phyloP scores from a whole-genome alignment of 2,329 filamentous ascomycete genomes.

The Penicillium concentricum region DNA sequence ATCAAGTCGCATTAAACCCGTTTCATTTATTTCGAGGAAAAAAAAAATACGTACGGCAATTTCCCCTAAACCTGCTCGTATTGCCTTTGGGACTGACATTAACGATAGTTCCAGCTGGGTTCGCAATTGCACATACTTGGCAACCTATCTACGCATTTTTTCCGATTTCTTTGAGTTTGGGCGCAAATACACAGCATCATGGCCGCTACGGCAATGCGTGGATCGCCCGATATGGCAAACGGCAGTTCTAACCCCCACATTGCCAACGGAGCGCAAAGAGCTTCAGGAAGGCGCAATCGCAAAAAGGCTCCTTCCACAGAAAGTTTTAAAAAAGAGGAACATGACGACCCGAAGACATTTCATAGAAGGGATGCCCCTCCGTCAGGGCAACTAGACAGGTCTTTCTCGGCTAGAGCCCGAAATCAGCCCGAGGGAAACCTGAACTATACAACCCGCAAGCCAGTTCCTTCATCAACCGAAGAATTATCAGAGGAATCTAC shows the following conservation, averaged over 20 bases:
- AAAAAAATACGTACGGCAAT: background rate
- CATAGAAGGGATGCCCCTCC: background rate
- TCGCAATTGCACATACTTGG: slow-evolving; percentile 5
- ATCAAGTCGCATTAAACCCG: slow-evolving; percentile 4
- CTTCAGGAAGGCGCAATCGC: slow-evolving; percentile 11
- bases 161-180: background rate
- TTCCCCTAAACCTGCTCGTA: background rate
- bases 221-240: slow-evolving; percentile 21
- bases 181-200: slow-evolving; percentile 7
- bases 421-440: slow-evolving; percentile 10
- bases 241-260: slow-evolving; percentile 7
- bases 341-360: slow-evolving; percentile 2
- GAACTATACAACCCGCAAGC: slow-evolving; percentile 20
- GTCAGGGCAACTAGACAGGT: slow-evolving; percentile 5
- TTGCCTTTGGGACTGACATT: slow-evolving; percentile 9
- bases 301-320: background rate
- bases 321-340: slow-evolving; percentile 5
- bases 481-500: slow-evolving; percentile 15
- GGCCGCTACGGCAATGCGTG: slow-evolving; percentile 17
- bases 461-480: slow-evolving; percentile 1
- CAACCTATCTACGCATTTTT: background rate
- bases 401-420: slow-evolving; percentile 20
- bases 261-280: slow-evolving; percentile 10
- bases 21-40: background rate
- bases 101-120: slow-evolving; percentile 14